phyloP scores from a whole-genome alignment of 2,329 filamentous ascomycete genomes.

The Botryotinia narcissicola region DNA sequence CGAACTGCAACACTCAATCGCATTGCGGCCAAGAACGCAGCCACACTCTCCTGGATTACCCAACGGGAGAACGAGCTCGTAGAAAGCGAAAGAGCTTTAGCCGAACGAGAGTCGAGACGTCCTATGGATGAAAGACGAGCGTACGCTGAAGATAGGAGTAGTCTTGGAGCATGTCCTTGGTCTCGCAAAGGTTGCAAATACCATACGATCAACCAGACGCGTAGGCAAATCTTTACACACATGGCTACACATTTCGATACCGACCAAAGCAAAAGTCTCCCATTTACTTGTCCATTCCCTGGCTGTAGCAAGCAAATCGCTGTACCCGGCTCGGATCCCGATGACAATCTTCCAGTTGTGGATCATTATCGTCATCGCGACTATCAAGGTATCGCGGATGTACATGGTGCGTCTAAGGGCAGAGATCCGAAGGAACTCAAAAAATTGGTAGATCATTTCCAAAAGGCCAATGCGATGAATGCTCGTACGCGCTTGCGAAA shows the following conservation, averaged over 20 bases:
- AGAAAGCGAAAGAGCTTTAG: not conserved
- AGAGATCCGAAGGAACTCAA: conserved; percentile 1
- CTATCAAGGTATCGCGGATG: not conserved
- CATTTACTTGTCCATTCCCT: conserved; percentile 5
- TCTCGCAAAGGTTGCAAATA: not conserved
- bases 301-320: not conserved
- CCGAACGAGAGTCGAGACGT: not conserved
- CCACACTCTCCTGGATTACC: not conserved
- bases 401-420: not conserved
- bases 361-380: conserved; percentile 15
- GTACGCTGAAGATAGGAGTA: not conserved
- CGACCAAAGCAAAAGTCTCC: not conserved
- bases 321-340: not conserved
- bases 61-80: not conserved
- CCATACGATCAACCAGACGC: not conserved
- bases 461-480: conserved; percentile 9
- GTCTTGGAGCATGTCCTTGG: not conserved
- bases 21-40: conserved; percentile 12
- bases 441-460: not conserved
- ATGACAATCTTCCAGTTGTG: not conserved
- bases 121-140: not conserved
- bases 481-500: not conserved
- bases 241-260: not conserved
- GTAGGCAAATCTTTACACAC: not conserved
- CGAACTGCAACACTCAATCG: conserved; percentile 2